Evolutionary conservation across 2,329 filamentous ascomycete species (phyloP).

Genomic region (Fusarium newnesense): DNA sequence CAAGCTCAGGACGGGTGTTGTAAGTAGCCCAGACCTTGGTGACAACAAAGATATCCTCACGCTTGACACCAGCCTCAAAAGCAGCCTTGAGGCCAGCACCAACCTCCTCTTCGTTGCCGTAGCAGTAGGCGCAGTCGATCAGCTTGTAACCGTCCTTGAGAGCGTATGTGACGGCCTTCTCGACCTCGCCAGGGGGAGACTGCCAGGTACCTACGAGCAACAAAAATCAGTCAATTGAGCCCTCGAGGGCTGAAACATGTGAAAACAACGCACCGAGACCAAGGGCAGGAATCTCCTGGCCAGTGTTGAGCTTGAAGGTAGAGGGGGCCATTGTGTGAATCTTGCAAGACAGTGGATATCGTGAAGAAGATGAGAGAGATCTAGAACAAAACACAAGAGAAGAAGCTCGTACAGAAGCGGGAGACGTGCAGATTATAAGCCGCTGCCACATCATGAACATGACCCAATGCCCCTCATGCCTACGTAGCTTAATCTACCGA

Average conservation of each 20-base stretch:
- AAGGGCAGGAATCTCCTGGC: conserved; percentile 70
- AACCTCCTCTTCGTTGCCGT: conserved; percentile 85
- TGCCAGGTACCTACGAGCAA: conserved; percentile 71
- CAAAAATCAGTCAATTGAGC: conserved; percentile 13
- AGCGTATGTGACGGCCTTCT: conserved; percentile 67
- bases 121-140: conserved; percentile 80
- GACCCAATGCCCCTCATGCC: background rate
- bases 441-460: conserved; percentile 35
- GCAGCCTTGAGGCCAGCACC: conserved; percentile 81
- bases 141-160: conserved; percentile 67
- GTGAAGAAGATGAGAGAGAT: conserved; percentile 5
- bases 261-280: conserved; percentile 63
- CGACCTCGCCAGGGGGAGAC: conserved; percentile 67
- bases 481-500: conserved; percentile 5
- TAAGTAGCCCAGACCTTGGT: conserved; percentile 89
- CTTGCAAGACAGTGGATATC: conserved; percentile 1
- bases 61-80: conserved; percentile 75
- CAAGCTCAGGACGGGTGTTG: conserved; percentile 74
- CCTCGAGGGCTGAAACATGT: background rate
- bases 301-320: conserved; percentile 73
- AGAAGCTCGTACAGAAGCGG: conserved; percentile 5
- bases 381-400: conserved; percentile 17
- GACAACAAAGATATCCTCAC: conserved; percentile 84
- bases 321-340: conserved; percentile 60
- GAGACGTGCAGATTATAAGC: conserved; percentile 32